phyloP scores from a whole-genome alignment of 2,329 filamentous ascomycete species.

The Cladosporium sp. region DNA sequence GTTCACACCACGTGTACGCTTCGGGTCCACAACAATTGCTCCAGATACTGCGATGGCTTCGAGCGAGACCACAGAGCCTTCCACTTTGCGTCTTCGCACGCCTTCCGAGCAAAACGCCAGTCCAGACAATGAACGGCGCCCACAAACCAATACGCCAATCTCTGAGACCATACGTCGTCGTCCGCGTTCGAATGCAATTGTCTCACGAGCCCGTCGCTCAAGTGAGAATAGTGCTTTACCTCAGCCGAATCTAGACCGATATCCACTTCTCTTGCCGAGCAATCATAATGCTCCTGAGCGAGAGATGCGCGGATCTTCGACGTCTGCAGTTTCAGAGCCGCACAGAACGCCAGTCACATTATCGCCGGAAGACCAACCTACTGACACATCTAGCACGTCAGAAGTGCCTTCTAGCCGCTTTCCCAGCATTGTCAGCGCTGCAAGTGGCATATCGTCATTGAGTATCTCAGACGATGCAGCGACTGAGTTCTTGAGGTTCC shows the following conservation, averaged over 20 bases:
- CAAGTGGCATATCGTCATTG: conserved; percentile 21
- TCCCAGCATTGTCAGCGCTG: conserved; percentile 26
- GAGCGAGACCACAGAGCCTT: background rate
- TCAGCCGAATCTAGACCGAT: conserved; percentile 29
- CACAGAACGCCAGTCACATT: background rate
- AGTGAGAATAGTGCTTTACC: conserved; percentile 8
- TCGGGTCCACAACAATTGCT: conserved; percentile 26
- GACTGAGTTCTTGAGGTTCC: conserved; percentile 28
- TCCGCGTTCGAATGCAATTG: conserved; percentile 7
- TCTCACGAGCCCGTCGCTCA: background rate
- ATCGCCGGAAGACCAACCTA: background rate
- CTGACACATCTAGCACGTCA: background rate
- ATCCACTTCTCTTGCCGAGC: conserved; percentile 28
- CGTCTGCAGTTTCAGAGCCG: background rate
- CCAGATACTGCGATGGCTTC: conserved; percentile 15
- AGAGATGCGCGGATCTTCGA: background rate
- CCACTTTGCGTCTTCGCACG: conserved; percentile 28
- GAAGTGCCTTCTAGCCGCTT: background rate
- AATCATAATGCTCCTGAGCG: conserved; percentile 16
- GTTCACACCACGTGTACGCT: conserved; percentile 34
- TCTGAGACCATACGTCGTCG: background rate
- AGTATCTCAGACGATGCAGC: conserved; percentile 22
- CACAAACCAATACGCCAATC: background rate
- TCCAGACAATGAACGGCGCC: background rate
- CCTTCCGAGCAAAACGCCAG: conserved; percentile 31